Evolutionary conservation across 1,139 yeast genomes (phyloP), one percentile per base, ranked within the genome.

Genomic region (Candida gigantensis): DNA sequence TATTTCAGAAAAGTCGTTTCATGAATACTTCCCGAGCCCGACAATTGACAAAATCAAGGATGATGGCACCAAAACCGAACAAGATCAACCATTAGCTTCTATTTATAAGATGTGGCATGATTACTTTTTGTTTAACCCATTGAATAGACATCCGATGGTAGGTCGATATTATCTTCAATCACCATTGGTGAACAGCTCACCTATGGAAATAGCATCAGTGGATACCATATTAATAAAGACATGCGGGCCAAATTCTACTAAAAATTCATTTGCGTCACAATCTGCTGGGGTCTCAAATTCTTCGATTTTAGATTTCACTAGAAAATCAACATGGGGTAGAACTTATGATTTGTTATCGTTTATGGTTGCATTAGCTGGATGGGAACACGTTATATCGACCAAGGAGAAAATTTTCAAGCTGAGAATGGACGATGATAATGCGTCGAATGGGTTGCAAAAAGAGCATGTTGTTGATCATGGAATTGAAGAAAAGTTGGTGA

Each of bases 281-380:
- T 65, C 72, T 1, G 51, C 63, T 1, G 64, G 65, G 3, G 35
- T 45, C 5, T 47, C 60, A 4, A 46, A 55, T 32, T 41, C 57
- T 10, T 62, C 71, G 1, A 49, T 67, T 3, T 41, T 65, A 15
- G 71, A 68, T 37, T 68, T 67, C 42, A 52, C 55, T 28, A 51
- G 52, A 31, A 59, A 52, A 24, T 65, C 72, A 0, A 65, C 72
- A 2, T 69, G 74, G 74, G 75, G 75, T 5, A 56, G 71, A 37
- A 53, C 66, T 30, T 70, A 68, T 44, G 72, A 68, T 40, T 47
- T 70, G 25, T 42, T 70, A 32, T 59, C 73, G 3, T 53, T 64
- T 20, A 52, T 69, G 28, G 58, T 65, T 1, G 72, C 74, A 1
- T 39, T 57, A 13, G 53, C 60, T 20, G 75, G 75, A 2, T 70